Base-by-base conservation (phyloP, 176 grass and related monocot genomes). In the Avena sativa region DNA sequence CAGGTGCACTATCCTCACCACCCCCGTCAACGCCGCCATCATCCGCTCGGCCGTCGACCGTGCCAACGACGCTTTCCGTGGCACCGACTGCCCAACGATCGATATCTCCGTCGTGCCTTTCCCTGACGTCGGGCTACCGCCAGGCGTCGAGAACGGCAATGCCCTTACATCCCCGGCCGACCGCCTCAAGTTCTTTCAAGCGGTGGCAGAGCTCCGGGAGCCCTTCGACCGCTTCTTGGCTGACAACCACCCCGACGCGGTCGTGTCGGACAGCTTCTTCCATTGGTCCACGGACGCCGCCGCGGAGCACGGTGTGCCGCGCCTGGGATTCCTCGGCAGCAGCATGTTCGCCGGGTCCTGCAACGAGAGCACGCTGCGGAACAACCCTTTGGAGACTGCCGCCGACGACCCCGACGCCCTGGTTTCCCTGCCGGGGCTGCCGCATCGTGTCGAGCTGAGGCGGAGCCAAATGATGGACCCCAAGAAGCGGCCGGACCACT, bases 401-500 rank as follows among this genome's bases (percentile, higher is more conserved):
- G 9, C 59, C 59, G n/a, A 62, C n/a, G 59, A 62, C n/a, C 59
- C 59, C 9, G 59, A 62, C n/a, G n/a, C 59, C 59, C n/a, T 62
- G 59, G 59, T 62, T 62, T 25, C 59, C n/a, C 59, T 62, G n/a
- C 59, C 59, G n/a, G 59, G 59, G 59, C 59, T 62, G 59, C 59
- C 59, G 59, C 59, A 62, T 21, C 9, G 9, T 62, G 59, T 62
- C n/a, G 59, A 62, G 59, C 9, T 62, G 20, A 62, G 59, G 59
- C 20, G 59, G 59, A 62, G 59, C 59, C 59, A 62, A 25, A 62
- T 23, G 20, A 62, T 21, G n/a, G n/a, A 21, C 59, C 59, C 8
- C 3, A 21, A 3, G 58, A 61, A 23, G n/a, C 59, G n/a, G 59
- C 59, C 59, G 59, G 59, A 62, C 9, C n/a, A 25, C 59, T 62